Evolutionary conservation across 805 yeast genomes (phyloP), one percentile per base, ranked within the genome.

Genomic region (Wickerhamiella cacticola): DNA sequence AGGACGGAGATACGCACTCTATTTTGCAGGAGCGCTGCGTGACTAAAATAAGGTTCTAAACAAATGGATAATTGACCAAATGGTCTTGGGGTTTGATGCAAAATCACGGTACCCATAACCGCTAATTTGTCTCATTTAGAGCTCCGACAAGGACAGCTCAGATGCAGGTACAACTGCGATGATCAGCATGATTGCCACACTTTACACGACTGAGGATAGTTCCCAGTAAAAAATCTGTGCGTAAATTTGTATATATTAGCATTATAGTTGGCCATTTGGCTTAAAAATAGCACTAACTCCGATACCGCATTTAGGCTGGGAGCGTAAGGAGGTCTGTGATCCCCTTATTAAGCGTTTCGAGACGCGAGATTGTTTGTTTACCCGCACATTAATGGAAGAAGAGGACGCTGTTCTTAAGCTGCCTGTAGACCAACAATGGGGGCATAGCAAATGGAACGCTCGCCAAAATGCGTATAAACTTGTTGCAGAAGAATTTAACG

Each of bases 401-500:
- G 82, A 78, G 46, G 75, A 71, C 33, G 92, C 83, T 56, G 80
- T 70, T 55, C 68, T 79, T 21, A 57, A 70, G 5, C 66, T 86
- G 39, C 79, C 94, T 1, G 60, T 86, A 22, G 76, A 73, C 15
- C 86, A 82, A 47, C 70, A 86, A 46, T 64, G 82, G 45, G 67
- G 63, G 6, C 87, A 82, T 61, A 80, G 81, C 59, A 51, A 67
- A 69, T 92, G 97, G 97, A 88, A 86, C 64, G 96, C 78, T 12
- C 78, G 98, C 51, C 67, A 74, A 48, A 75, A 70, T 15, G 96
- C 89, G 0, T 89, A 88, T 62, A 82, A 79, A 48, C 89, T 83
- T 56, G 59, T 79, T 45, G 65, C 69, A 18, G 66, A 67, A 36
- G 61, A 58, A 35, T 82, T 84, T 56, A 68, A 72, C 42, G 73